These are phyloP conservation scores for Raphanus hybrid DNA, from an alignment of 441 rosid genomes.

Conservation along the genomic window DNA sequence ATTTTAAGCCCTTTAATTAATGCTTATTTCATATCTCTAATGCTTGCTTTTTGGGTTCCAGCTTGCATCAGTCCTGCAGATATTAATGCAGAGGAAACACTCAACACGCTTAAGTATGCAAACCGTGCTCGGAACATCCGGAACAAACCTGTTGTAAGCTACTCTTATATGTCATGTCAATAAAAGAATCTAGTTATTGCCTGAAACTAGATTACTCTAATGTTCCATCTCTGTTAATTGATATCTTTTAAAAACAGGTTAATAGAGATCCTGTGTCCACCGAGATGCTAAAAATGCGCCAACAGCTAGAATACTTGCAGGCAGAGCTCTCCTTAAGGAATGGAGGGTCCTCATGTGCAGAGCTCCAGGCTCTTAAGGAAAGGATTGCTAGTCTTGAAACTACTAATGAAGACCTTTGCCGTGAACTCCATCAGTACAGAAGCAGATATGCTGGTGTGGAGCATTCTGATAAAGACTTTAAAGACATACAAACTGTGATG, in stretches of 20 bases:
- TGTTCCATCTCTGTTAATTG: no score
- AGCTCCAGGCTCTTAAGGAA: slow-evolving; percentile 93
- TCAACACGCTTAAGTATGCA: slow-evolving; percentile 54
- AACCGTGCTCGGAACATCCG: no score
- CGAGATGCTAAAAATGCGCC: slow-evolving; percentile 98
- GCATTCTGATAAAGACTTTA: slow-evolving; percentile 71
- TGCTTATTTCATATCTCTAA: background rate
- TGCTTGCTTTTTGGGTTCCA: slow-evolving; percentile 33
- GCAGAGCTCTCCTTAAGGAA: slow-evolving; percentile 95
- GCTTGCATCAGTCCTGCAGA: slow-evolving; percentile 99
- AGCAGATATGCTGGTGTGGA: slow-evolving; percentile 66
- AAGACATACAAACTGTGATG: slow-evolving; percentile 71
- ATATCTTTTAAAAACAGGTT: slow-evolving; percentile 50
- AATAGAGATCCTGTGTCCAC: slow-evolving; percentile 96
- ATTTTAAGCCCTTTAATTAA: background rate
- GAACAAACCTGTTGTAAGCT: no score
- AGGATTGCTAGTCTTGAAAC: slow-evolving; percentile 95
- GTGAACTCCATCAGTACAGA: slow-evolving; percentile 87
- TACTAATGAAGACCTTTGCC: slow-evolving; percentile 90
- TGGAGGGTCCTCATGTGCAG: slow-evolving; percentile 80
- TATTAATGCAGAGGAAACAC: slow-evolving; percentile 99
- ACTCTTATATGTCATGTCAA: slow-evolving; percentile 6
- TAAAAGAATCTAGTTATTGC: background rate
- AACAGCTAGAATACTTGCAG: slow-evolving; percentile 88
- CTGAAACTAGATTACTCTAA: background rate